Conservation (phyloP, 768 basidiomycete genomes). For the Boletus vermiculosoides region DNA sequence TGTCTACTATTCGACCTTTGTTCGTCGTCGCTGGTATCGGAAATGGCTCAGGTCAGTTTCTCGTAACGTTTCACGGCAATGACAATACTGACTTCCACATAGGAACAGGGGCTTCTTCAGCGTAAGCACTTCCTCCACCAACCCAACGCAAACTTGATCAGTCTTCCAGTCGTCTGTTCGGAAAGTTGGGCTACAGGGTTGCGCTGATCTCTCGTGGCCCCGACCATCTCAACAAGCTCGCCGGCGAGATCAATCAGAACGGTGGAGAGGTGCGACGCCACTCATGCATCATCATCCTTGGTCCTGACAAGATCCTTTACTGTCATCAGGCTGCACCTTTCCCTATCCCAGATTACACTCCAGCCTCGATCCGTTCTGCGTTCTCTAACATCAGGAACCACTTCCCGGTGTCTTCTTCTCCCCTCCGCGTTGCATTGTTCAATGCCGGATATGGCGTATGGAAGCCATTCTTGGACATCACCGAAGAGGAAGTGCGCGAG, state of each 20-base stretch:
- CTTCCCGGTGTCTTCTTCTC: conserved; percentile 47
- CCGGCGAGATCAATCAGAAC: conserved; percentile 50
- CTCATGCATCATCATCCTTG: neutral
- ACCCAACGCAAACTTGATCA: neutral
- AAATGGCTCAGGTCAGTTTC: conserved; percentile 35
- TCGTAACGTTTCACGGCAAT: neutral
- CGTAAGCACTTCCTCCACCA: conserved; percentile 38
- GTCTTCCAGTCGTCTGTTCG: conserved; percentile 50
- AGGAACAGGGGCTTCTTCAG: conserved; percentile 60
- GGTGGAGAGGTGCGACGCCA: conserved; percentile 54
- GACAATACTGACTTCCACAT: neutral
- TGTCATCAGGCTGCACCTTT: conserved; percentile 52
- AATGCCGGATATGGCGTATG: conserved; percentile 58
- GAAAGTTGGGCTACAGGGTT: conserved; percentile 62
- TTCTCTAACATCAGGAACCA: conserved; percentile 46
- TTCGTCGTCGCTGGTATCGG: conserved; percentile 59
- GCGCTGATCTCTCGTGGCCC: conserved; percentile 63
- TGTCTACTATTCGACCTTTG: conserved; percentile 44
- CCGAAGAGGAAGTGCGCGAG: conserved; percentile 53
- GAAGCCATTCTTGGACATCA: conserved; percentile 67
- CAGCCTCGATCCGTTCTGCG: conserved; percentile 48
- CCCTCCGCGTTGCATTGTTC: conserved; percentile 61
- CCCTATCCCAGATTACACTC: conserved; percentile 49
- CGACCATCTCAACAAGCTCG: conserved; percentile 50
- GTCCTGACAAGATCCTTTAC: neutral